Evolutionary conservation across 305 asterid genomes (phyloP), one percentile per base, ranked within the genome.

Genomic region (Salvia sclarea): DNA sequence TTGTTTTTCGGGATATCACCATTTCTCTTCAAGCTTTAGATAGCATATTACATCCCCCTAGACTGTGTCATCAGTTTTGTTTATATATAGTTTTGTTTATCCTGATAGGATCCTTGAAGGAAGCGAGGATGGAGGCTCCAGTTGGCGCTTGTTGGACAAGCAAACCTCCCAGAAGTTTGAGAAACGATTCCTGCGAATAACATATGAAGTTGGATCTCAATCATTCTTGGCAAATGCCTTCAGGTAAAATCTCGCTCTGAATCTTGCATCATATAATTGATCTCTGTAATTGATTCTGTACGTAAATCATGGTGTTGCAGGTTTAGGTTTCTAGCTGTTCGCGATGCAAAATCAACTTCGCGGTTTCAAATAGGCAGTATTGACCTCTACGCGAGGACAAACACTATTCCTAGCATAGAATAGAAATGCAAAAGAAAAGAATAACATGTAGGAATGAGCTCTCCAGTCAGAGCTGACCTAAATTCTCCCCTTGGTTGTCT

Each of bases 361-460:
- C 83, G 91, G 78, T 87, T 92, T 80, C 98, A 92, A 81, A 76
- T 92, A 31, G 98, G 98, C 61, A 92, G 95, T 83, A 90, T 92
- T 64, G 98, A 90, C 71, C 84, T 92, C 67, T 92, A 84, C 59
- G 78, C 87, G 21, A 75, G 50, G 53, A 70, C 74, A 49, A 33
- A 9, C 35, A 68, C 38, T 40, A 59, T 12, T 66, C 62, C 69
- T 49, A 31, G 74, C 43, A 71, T 10, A 49, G 60, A 77, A 40
- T 44, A 62, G 43, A 13, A 55, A 25, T 50, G 6, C 9, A 13
- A 17, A 16, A 2, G 1, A 37, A 37, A 16, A 24, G 20, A 4
- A 5, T 14, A 52, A 38, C 9, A 24, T 4, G 6, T 25, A 12
- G 0, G n/a, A n/a, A n/a, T n/a, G n/a, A n/a, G n/a, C 7, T 13